Conservation (phyloP, 768 basidiomycete genomes). For the Tulasnella sp. region DNA sequence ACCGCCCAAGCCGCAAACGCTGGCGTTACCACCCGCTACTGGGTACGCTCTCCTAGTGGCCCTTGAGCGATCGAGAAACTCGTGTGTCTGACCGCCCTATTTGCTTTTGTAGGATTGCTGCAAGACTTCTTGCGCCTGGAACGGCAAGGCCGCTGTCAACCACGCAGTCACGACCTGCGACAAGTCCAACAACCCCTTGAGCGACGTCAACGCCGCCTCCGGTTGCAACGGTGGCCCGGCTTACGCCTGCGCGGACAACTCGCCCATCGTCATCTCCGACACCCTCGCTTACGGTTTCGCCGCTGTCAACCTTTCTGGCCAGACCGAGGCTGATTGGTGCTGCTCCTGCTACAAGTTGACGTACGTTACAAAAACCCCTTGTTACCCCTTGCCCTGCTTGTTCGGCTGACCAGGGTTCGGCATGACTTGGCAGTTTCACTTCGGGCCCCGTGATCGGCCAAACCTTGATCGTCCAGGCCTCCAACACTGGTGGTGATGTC, state of each 20-base stretch:
- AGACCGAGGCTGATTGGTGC: constrained; percentile 28
- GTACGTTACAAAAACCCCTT: not conserved
- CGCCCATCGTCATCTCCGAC: constrained; percentile 26
- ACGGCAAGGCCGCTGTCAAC: constrained; percentile 28
- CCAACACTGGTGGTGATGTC: constrained; percentile 32
- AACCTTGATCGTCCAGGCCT: constrained; percentile 33
- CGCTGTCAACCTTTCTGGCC: constrained; percentile 28
- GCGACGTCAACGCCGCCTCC: constrained; percentile 18
- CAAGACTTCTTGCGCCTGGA: constrained; percentile 30
- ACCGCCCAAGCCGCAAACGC: constrained; percentile 20
- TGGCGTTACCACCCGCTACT: constrained; percentile 28
- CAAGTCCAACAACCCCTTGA: constrained; percentile 16
- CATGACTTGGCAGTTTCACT: constrained; percentile 27
- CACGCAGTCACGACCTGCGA: constrained; percentile 28
- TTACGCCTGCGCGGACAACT: constrained; percentile 28
- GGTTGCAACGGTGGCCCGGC: constrained; percentile 26
- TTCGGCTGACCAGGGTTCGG: not conserved
- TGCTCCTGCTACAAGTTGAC: constrained; percentile 34
- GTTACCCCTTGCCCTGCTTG: too few species aligned
- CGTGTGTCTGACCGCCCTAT: too few species aligned
- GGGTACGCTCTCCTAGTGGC: constrained; percentile 21
- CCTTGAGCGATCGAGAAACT: too few species aligned
- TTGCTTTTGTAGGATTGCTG: constrained; percentile 30
- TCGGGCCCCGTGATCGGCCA: constrained; percentile 32
- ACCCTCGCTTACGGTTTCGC: constrained; percentile 30